phyloP scores from a whole-genome alignment of 2,329 filamentous ascomycete species.

The Periconia macrospinosa region DNA sequence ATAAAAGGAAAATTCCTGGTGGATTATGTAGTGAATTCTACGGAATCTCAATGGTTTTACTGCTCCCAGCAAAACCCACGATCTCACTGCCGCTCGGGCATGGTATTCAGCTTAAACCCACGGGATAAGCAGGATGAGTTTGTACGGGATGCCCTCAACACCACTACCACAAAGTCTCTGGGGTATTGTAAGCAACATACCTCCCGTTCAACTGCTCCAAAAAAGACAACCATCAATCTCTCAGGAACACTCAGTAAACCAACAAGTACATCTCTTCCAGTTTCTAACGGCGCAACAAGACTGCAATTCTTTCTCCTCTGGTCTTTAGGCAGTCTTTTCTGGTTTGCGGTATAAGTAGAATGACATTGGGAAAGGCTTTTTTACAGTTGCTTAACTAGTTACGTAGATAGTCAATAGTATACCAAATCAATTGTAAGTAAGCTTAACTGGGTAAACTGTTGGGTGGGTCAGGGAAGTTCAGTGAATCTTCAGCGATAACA shows the following conservation, averaged over 20 bases:
- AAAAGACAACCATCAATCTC: background rate
- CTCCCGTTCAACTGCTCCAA: background rate
- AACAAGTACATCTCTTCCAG: background rate
- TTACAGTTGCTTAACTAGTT: too few relatives aligned
- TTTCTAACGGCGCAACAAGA: background rate
- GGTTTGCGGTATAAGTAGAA: background rate
- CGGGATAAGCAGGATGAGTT: background rate
- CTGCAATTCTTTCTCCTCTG: background rate
- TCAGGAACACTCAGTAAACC: background rate
- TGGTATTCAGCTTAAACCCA: conserved; percentile 11
- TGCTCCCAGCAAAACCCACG: conserved; percentile 5
- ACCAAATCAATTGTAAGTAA: too few relatives aligned
- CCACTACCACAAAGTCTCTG: background rate
- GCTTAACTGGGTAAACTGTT: too few relatives aligned
- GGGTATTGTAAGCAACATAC: background rate
- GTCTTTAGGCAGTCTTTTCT: background rate
- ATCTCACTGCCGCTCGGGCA: conserved; percentile 9
- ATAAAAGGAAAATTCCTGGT: conserved; percentile 8
- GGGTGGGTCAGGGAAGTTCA: too few relatives aligned
- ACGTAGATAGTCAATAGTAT: too few relatives aligned
- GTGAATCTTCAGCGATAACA: too few relatives aligned
- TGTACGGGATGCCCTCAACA: background rate
- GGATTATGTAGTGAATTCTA: conserved; percentile 4
- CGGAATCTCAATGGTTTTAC: conserved; percentile 10
- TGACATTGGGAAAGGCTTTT: too few relatives aligned